Conservation (phyloP, 1,284 basidiomycete genomes). For the Ustilago lituana region DNA sequence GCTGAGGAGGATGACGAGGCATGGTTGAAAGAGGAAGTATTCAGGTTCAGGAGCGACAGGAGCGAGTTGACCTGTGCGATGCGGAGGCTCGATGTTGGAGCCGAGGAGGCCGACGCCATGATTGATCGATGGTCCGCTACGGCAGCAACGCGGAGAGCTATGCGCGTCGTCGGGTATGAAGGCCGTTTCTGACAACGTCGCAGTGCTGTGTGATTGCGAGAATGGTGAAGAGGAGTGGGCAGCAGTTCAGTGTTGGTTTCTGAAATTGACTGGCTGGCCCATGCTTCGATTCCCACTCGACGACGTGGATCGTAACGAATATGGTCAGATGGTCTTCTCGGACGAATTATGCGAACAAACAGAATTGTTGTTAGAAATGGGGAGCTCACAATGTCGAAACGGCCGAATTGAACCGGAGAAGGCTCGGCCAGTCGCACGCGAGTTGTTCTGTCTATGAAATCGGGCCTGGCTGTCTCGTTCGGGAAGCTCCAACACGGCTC, state of each 20-base stretch:
- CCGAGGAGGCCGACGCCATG: constrained; percentile 27
- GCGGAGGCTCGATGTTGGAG: constrained; percentile 48
- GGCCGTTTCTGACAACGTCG: too few relatives aligned
- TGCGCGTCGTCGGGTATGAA: too few relatives aligned
- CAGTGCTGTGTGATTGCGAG: not conserved
- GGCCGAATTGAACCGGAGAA: too few relatives aligned
- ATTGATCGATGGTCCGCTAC: too few relatives aligned
- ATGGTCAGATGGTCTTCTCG: not conserved
- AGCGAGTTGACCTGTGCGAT: constrained; percentile 60
- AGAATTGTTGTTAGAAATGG: too few relatives aligned
- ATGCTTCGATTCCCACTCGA: not conserved
- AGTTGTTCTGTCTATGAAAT: constrained; percentile 6
- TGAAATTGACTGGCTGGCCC: too few relatives aligned
- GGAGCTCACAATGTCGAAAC: too few relatives aligned
- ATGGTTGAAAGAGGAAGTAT: constrained; percentile 52
- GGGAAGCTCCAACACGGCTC: not conserved
- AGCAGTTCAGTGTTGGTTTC: not conserved
- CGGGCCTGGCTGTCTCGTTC: constrained; percentile 1
- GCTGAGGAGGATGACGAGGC: constrained; percentile 35
- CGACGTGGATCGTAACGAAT: constrained; percentile 5
- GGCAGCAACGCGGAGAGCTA: too few relatives aligned
- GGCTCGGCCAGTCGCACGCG: too few relatives aligned
- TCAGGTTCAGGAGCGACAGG: constrained; percentile 63
- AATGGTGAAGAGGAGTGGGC: too few relatives aligned
- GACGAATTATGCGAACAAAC: too few relatives aligned